phyloP scores from a whole-genome alignment of 2,329 filamentous ascomycete species.

The Scedosporium apiospermum region DNA sequence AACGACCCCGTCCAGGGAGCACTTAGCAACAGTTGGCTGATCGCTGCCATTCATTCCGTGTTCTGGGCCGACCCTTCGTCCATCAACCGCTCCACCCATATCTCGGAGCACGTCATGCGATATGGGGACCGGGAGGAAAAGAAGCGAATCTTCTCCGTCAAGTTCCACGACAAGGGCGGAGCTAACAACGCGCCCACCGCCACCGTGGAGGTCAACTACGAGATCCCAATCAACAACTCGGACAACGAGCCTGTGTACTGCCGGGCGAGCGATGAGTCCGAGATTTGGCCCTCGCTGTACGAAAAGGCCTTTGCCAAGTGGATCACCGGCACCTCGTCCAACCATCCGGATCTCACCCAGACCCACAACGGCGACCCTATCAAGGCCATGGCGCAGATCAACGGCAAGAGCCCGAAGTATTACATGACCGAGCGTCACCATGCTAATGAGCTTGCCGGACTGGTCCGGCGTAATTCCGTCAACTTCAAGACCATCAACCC shows the following conservation, averaged over 20 bases:
- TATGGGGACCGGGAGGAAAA: slow-evolving; percentile 21
- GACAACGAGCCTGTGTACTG: slow-evolving; percentile 31
- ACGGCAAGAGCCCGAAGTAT: slow-evolving; percentile 26
- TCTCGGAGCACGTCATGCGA: slow-evolving; percentile 17
- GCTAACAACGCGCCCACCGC: slow-evolving; percentile 27
- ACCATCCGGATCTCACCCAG: slow-evolving; percentile 31
- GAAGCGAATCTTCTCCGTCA: slow-evolving; percentile 28
- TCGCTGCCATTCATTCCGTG: no score
- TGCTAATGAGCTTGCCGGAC: slow-evolving; percentile 22
- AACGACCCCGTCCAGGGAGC: no score
- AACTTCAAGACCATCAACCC: slow-evolving; percentile 34
- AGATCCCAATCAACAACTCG: slow-evolving; percentile 33
- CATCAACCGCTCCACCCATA: no score
- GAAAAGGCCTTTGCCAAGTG: slow-evolving; percentile 39
- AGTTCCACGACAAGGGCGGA: slow-evolving; percentile 34
- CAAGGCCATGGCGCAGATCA: slow-evolving; percentile 35
- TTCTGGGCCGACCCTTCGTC: no score
- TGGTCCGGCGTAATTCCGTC: slow-evolving; percentile 28
- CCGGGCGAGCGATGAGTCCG: slow-evolving; percentile 27
- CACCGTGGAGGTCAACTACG: slow-evolving; percentile 31
- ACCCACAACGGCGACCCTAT: slow-evolving; percentile 30
- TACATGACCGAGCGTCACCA: slow-evolving; percentile 23
- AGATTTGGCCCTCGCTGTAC: slow-evolving; percentile 35
- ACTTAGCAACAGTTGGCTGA: no score
- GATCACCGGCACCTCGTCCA: slow-evolving; percentile 20